Conservation (phyloP, 1,139 yeast species). For the Geotrichum siamense region DNA sequence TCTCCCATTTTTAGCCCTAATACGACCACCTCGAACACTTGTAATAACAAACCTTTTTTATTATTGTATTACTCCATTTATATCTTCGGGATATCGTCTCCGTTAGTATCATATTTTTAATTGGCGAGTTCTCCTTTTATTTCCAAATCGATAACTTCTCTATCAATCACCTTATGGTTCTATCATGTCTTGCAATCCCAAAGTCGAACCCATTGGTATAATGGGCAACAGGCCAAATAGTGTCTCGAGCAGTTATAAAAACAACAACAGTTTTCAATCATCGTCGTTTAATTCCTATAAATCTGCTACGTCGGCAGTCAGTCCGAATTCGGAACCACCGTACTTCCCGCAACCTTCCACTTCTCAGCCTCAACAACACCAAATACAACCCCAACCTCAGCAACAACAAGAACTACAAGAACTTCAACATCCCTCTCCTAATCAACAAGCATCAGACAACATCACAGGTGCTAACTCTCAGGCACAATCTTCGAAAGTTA, state of each 20-base stretch:
- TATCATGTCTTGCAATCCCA: slow-evolving; percentile 1
- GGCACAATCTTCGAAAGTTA: background rate
- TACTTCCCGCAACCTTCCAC: background rate
- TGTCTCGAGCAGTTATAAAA: slow-evolving; percentile 3
- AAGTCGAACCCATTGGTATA: slow-evolving; percentile 4
- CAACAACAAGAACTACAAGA: no score
- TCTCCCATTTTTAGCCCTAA: no score
- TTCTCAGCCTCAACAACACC: background rate
- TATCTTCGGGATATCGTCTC: no score
- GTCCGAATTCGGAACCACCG: slow-evolving; percentile 5
- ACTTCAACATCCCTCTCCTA: no score
- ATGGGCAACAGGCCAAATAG: slow-evolving; percentile 3
- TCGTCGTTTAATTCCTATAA: slow-evolving; percentile 1
- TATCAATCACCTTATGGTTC: background rate
- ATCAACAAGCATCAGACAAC: background rate
- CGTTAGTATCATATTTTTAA: no score
- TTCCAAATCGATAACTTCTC: no score
- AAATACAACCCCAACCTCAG: background rate
- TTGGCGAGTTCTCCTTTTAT: no score
- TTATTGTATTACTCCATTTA: no score
- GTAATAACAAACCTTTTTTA: no score
- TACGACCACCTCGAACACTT: no score
- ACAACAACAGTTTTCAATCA: slow-evolving; percentile 4
- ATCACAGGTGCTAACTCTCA: slow-evolving; percentile 2
- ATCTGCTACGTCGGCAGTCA: slow-evolving; percentile 1